Evolutionary conservation across 83 land plant genomes (phyloP), one percentile per base, ranked within the genome.

Genomic region (Thuja plicata): DNA sequence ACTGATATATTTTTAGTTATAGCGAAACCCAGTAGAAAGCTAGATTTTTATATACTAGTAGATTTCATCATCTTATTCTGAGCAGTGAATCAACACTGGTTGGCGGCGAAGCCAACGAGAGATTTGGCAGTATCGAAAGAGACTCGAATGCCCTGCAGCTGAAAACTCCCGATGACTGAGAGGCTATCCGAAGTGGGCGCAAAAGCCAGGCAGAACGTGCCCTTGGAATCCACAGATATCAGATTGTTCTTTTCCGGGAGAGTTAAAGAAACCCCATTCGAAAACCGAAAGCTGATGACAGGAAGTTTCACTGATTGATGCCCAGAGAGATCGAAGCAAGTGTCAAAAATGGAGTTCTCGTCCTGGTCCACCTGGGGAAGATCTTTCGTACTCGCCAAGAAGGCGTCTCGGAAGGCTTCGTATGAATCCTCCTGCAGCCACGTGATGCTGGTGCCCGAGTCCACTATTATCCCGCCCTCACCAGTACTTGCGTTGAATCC

Each of bases 261-360:
- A n/a, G n/a, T n/a, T n/a, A n/a, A n/a, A n/a, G n/a, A n/a, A n/a
- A 89, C 90, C 60, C 94, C 98, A 13, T 90, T 91, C 84, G 89
- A 54, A 88, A 95, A 93, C 89, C 90, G 94, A 88, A 95, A 92
- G 6, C 89, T 90, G 43, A 95, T 93, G 13, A 94, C 89, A 57
- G 97, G 96, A 16, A 95, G 95, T 84, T 90, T 87, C 32, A 92
- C 95, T 16, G 34, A 87, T 89, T 81, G 71, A 92, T 57, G 89
- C n/a, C 97, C 96, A 71, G 93, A 73, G 87, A 96, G 86, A 74
- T 93, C 91, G 87, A 93, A 96, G 91, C 97, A 96, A 10, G 97
- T 93, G 90, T 96, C 97, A 86, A 96, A 95, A 16, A 92, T 88
- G 48, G 94, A 74, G 13, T 88, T 52, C 38, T 92, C 90, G 10